Evolutionary conservation across 768 basidiomycete species (phyloP).

Genomic region (Suillus americanus): DNA sequence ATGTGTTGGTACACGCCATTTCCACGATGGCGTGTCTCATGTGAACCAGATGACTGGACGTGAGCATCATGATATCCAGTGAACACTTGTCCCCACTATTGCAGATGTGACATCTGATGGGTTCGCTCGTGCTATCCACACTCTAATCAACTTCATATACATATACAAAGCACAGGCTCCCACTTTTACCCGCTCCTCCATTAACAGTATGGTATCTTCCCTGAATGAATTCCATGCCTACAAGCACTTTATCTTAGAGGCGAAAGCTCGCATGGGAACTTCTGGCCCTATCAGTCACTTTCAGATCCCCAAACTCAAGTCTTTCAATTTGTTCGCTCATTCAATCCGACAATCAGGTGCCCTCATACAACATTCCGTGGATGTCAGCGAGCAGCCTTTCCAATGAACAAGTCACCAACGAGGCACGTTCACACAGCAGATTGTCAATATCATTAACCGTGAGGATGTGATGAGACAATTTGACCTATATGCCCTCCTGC

Average conservation of each 20-base stretch:
- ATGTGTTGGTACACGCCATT: conserved; percentile 35
- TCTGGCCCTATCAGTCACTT: conserved; percentile 19
- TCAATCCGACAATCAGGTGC: too few species aligned
- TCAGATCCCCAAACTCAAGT: too few species aligned
- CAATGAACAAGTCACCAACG: too few species aligned
- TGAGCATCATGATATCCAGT: conserved; percentile 38
- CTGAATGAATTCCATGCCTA: not conserved
- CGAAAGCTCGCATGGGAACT: not conserved
- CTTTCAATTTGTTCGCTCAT: too few species aligned
- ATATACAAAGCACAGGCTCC: conserved; percentile 5
- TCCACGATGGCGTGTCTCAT: conserved; percentile 35
- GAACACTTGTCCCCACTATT: conserved; percentile 33
- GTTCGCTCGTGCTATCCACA: not conserved
- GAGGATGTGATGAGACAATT: too few species aligned
- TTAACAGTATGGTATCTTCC: not conserved
- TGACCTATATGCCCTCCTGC: too few species aligned
- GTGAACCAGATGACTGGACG: conserved; percentile 42
- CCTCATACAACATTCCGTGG: too few species aligned
- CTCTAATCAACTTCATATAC: conserved; percentile 3
- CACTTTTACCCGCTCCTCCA: not conserved
- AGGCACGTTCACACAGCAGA: too few species aligned
- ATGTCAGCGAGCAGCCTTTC: too few species aligned
- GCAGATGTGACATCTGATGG: not conserved
- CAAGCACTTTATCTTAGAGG: conserved; percentile 1
- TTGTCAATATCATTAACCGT: too few species aligned